Evolutionary conservation across 2,329 filamentous ascomycete species (phyloP).

Genomic region (Fusarium annulatum): DNA sequence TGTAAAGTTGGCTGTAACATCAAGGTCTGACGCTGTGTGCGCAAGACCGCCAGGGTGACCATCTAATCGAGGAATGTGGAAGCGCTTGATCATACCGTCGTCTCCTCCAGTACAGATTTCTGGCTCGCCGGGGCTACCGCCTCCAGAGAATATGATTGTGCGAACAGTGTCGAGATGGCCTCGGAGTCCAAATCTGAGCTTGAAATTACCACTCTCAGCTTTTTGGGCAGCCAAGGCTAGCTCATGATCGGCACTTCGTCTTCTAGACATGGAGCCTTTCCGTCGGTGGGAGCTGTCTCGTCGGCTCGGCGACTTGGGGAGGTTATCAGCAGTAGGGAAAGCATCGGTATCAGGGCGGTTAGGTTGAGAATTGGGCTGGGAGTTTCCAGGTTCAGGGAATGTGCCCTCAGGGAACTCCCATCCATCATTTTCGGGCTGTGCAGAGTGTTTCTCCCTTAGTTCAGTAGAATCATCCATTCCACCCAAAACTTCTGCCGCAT

Average conservation of each 20-base stretch:
- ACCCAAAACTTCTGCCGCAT: slow-evolving; percentile 54
- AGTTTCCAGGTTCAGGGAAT: slow-evolving; percentile 66
- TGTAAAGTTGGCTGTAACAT: slow-evolving; percentile 93
- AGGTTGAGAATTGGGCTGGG: slow-evolving; percentile 58
- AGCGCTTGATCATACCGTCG: slow-evolving; percentile 95
- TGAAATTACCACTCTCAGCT: slow-evolving; percentile 81
- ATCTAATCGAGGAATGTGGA: slow-evolving; percentile 90
- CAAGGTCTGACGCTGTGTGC: slow-evolving; percentile 78
- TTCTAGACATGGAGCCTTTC: slow-evolving; percentile 81
- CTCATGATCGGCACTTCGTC: slow-evolving; percentile 76
- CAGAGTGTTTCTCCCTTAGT: slow-evolving; percentile 58
- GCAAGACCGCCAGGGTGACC: slow-evolving; percentile 56
- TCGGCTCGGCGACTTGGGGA: slow-evolving; percentile 83
- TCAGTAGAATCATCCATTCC: slow-evolving; percentile 56
- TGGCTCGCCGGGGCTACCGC: slow-evolving; percentile 92
- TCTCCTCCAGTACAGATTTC: slow-evolving; percentile 97
- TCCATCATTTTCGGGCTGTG: slow-evolving; percentile 71
- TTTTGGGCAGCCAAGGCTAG: slow-evolving; percentile 66
- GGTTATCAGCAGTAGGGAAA: slow-evolving; percentile 84
- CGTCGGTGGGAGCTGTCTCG: slow-evolving; percentile 77
- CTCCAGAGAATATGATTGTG: slow-evolving; percentile 95
- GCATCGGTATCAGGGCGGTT: slow-evolving; percentile 86
- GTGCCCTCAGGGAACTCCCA: slow-evolving; percentile 93
- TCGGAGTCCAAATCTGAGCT: slow-evolving; percentile 89
- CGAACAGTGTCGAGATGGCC: slow-evolving; percentile 95